These are phyloP conservation scores for Diutina catenulata DNA, from an alignment of 1,139 yeast genomes.

Conservation along the genomic window DNA sequence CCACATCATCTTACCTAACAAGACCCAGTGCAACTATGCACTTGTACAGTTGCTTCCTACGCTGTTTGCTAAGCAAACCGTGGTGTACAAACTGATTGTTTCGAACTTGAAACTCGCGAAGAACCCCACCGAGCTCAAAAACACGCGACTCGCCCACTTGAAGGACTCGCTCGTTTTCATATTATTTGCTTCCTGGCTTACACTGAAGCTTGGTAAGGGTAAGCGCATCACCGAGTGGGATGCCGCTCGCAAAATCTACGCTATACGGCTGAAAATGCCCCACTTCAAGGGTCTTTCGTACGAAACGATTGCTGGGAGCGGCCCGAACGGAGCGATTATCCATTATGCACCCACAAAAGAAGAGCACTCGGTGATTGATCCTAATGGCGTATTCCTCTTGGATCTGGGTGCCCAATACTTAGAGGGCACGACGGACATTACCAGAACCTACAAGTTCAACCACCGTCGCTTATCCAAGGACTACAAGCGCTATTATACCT, in stretches of 20 bases:
- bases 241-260: slow-evolving; percentile 30
- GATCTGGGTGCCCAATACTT: slow-evolving; percentile 92
- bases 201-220: slow-evolving; percentile 19
- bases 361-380: slow-evolving; percentile 56
- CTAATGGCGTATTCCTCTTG: slow-evolving; percentile 66
- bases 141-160: slow-evolving; percentile 29
- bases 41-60: slow-evolving; percentile 19
- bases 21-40: slow-evolving; percentile 22
- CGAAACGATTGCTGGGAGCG: slow-evolving; percentile 86
- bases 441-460: slow-evolving; percentile 80
- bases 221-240: slow-evolving; percentile 24
- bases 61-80: slow-evolving; percentile 16
- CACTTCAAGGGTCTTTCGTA: slow-evolving; percentile 69
- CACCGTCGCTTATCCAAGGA: slow-evolving; percentile 42
- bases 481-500: slow-evolving; percentile 67
- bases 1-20: slow-evolving; percentile 22
- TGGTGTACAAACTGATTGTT: slow-evolving; percentile 20
- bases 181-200: slow-evolving; percentile 31
- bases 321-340: slow-evolving; percentile 85
- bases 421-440: slow-evolving; percentile 97
- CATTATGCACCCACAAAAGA: slow-evolving; percentile 72
- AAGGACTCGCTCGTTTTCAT: slow-evolving; percentile 34
- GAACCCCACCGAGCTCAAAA: slow-evolving; percentile 26
- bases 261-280: slow-evolving; percentile 29
- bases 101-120: slow-evolving; percentile 26